Evolutionary conservation across 768 basidiomycete species (phyloP), one percentile per base, ranked within the genome.

Genomic region (Hirschioporus abietinus): DNA sequence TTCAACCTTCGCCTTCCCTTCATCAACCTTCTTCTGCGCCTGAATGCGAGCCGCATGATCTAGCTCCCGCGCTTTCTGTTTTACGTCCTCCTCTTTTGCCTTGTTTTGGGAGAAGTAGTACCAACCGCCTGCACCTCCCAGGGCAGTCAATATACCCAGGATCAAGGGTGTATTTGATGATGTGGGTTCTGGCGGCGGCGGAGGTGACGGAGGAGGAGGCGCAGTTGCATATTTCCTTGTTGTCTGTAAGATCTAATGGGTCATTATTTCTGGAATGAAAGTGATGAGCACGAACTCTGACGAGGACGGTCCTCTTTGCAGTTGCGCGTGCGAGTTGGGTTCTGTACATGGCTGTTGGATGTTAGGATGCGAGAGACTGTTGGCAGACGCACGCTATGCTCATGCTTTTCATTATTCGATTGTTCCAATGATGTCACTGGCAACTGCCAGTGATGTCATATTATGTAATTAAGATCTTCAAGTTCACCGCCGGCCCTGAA

Each of bases 31-130:
- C 15, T 69, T 68, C n/a, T 79, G 76, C 6, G 73, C 68, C 25
- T 67, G 75, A n/a, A 66, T 67, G 67, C 71, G 79, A 5, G 73
- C 78, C 1, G 74, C 75, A 7, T 79, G 76, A 18, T 69, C 72
- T 1, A 73, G 68, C 70, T 75, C 74, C 20, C 60, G 58, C 15
- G 75, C 73, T 66, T 72, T 78, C 68, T 66, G 68, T 60, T 73
- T 75, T 20, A 72, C 30, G 27, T 75, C 75, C 64, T 75, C 78
- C 70, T 79, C 78, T 60, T 75, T 70, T n/a, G 71, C 74, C 20
- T 60, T 58, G 35, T 73, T 65, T 0, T 68, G 72, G n/a, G 72
- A 69, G 72, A 77, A 79, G 69, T 78, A 81, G 69, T 79, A 81
- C 42, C 76, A 67, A 15, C 73, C 79, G 2, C 75, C 80, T 67